Evolutionary conservation across 73 alveolate genomes (phyloP), one percentile per base, ranked within the genome.

Genomic region (Vitrella brassicaformis): DNA sequence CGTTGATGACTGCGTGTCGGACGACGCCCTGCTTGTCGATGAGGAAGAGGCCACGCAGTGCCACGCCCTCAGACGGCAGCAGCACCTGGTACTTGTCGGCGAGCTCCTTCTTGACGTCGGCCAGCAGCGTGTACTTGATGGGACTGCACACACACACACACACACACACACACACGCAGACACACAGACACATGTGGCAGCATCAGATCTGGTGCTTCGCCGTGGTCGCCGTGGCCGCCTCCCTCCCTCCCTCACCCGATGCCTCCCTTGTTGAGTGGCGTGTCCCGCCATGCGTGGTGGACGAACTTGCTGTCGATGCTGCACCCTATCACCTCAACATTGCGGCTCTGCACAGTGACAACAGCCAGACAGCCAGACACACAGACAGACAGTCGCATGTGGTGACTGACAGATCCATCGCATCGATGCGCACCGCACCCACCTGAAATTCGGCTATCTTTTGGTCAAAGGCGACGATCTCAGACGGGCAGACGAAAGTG

Each of bases 401-500:
- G n/a, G n/a, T n/a, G n/a, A n/a, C n/a, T n/a, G n/a, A n/a, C n/a
- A n/a, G n/a, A n/a, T n/a, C n/a, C n/a, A n/a, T n/a, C n/a, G n/a
- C n/a, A n/a, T n/a, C n/a, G n/a, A n/a, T n/a, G n/a, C n/a, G n/a
- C n/a, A n/a, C n/a, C n/a, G n/a, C n/a, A n/a, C n/a, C 66, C 72
- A 80, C 86, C 39, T 89, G 87, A 76, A 89, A 89, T 70, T 86
- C 89, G 71, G 81, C 87, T 0, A 8, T 39, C 56, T 14, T 39
- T 4, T 39, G 22, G 4, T 4, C 4, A 14, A 39, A 39, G 67
- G 89, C 91, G 45, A 89, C 82, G 69, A 96, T 95, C 89, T 96
- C 99, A 64, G 99, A 95, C 25, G 99, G 99, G 91, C 99, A 96
- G 47, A 96, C 99, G 82, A 96, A 96, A 70, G 99, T 96, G 88